phyloP scores from a whole-genome alignment of 345 rosid genomes.

The Euphorbia lathyris region DNA sequence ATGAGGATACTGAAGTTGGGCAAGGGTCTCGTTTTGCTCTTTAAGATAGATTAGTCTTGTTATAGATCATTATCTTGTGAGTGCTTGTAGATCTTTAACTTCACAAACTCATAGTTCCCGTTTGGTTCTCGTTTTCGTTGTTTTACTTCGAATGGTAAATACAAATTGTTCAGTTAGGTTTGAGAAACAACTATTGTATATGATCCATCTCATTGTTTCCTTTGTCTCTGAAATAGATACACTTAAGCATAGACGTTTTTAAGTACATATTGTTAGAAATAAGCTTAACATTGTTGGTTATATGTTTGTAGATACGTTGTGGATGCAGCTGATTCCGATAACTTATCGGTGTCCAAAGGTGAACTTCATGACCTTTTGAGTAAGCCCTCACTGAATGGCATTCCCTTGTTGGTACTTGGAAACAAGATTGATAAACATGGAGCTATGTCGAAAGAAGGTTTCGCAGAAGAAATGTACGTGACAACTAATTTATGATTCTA shows the following conservation, averaged over 20 bases:
- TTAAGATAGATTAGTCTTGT: neutral
- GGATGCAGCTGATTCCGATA: slow-evolving; percentile 68
- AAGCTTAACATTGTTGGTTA: neutral
- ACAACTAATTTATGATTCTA: neutral
- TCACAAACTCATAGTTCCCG: neutral
- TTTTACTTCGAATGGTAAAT: neutral
- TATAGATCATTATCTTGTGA: neutral
- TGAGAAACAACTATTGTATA: too few relatives aligned
- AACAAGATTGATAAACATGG: slow-evolving; percentile 71
- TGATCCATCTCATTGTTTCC: neutral
- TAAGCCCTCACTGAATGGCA: slow-evolving; percentile 56
- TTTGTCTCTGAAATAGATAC: neutral
- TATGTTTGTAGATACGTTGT: slow-evolving; percentile 51
- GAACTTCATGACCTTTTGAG: slow-evolving; percentile 74
- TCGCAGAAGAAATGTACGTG: slow-evolving; percentile 55
- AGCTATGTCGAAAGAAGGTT: slow-evolving; percentile 53
- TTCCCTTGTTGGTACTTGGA: slow-evolving; percentile 67
- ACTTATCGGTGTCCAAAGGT: slow-evolving; percentile 53
- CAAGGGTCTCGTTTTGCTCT: neutral
- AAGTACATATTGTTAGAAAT: neutral
- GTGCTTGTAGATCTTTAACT: neutral
- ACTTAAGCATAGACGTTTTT: neutral
- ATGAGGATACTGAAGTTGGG: neutral
- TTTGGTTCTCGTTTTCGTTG: neutral
- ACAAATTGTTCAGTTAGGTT: too few relatives aligned